phyloP scores from a whole-genome alignment of 345 rosid species.

The Lagerstroemia speciosa region DNA sequence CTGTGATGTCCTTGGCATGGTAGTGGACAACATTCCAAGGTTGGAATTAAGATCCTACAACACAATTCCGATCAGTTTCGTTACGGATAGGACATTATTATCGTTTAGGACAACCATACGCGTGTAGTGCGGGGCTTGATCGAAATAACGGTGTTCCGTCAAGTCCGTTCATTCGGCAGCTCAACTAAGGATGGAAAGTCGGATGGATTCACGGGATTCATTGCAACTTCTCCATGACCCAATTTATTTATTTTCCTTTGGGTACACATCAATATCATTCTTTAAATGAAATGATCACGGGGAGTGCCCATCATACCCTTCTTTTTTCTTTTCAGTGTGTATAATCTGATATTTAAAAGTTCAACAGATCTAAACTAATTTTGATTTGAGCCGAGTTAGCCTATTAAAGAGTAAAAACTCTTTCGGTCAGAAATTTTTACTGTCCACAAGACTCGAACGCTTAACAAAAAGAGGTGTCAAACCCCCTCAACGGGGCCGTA shows the following conservation, averaged over 20 bases:
- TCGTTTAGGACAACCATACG: too few species aligned
- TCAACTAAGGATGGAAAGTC: neutral
- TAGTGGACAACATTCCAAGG: neutral
- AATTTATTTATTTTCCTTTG: neutral
- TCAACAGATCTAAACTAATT: too few species aligned
- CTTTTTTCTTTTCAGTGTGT: too few species aligned
- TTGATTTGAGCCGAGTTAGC: too few species aligned
- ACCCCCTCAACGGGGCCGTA: too few species aligned
- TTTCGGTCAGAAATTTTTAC: too few species aligned
- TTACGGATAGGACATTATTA: neutral
- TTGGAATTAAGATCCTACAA: neutral
- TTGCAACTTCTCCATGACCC: neutral
- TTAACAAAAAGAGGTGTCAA: too few species aligned
- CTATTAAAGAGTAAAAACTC: too few species aligned
- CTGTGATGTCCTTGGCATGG: neutral
- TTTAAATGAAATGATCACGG: slow-evolving; percentile 4
- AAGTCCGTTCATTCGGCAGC: neutral
- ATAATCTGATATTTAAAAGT: too few species aligned
- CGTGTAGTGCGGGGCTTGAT: too few species aligned
- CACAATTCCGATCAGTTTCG: neutral
- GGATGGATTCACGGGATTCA: neutral
- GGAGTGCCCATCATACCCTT: neutral
- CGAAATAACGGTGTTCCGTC: neutral
- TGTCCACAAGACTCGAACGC: too few species aligned
- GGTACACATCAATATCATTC: neutral